These are phyloP conservation scores for Fulvia fulva DNA, from an alignment of 2,329 filamentous ascomycete genomes.

Conservation along the genomic window DNA sequence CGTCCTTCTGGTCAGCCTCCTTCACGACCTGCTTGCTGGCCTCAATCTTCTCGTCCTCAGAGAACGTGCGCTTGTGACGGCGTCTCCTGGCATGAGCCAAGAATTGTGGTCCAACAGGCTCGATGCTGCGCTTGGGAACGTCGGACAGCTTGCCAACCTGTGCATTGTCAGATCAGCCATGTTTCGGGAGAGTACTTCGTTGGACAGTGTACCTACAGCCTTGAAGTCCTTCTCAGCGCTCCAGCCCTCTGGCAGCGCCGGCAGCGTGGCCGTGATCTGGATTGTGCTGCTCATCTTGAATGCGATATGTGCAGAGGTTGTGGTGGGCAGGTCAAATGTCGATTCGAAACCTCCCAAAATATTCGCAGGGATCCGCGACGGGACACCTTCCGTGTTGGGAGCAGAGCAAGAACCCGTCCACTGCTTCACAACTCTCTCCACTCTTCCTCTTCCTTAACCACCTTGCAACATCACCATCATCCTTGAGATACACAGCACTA, in stretches of 20 bases:
- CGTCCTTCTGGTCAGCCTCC: conserved; percentile 83
- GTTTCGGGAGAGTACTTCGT: not conserved
- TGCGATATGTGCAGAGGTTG: not conserved
- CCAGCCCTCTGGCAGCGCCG: conserved; percentile 76
- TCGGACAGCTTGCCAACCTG: conserved; percentile 66
- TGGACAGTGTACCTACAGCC: conserved; percentile 36
- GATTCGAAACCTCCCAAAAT: not conserved
- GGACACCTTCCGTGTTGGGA: not conserved
- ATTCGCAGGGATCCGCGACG: not conserved
- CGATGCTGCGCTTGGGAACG: conserved; percentile 80
- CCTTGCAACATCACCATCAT: not conserved
- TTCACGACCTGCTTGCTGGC: conserved; percentile 94
- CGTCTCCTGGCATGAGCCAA: conserved; percentile 90
- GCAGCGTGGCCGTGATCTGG: conserved; percentile 63
- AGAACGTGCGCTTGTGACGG: conserved; percentile 87
- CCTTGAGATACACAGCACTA: no score
- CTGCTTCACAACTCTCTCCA: not conserved
- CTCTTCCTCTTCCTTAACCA: not conserved
- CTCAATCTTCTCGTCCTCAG: conserved; percentile 84
- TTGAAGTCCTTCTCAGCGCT: conserved; percentile 89
- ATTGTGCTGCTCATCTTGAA: conserved; percentile 35
- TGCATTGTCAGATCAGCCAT: not conserved
- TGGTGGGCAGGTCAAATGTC: not conserved
- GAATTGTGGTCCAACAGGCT: conserved; percentile 91
- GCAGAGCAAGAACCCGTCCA: not conserved